Conservation (phyloP, 768 basidiomycete genomes). For the Gloeopeniophorella convolvens region DNA sequence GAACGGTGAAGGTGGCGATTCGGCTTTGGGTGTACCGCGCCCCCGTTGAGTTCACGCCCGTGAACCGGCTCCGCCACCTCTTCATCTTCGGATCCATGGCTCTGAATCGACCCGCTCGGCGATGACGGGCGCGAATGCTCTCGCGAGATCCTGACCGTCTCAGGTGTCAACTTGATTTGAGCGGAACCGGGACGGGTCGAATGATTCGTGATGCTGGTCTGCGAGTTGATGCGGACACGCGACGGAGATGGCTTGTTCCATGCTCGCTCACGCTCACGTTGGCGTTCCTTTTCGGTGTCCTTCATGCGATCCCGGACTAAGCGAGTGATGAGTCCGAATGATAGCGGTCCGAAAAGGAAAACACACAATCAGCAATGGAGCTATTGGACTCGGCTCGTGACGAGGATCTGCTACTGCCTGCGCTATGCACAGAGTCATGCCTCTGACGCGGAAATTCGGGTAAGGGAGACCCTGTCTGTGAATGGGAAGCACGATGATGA, state of each 20-base stretch:
- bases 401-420: conserved; percentile 13
- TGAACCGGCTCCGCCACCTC: conserved; percentile 1
- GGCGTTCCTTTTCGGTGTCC: conserved; percentile 27
- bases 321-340: neutral
- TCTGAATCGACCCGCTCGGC: conserved; percentile 14
- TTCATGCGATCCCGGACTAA: conserved; percentile 27
- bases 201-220: conserved; percentile 26
- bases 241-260: conserved; percentile 43
- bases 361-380: conserved; percentile 20
- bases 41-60: conserved; percentile 1
- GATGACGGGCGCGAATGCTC: conserved; percentile 12
- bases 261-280: conserved; percentile 40
- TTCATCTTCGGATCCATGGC: conserved; percentile 3
- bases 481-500: conserved; percentile 21
- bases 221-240: conserved; percentile 30
- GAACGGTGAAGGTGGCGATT: neutral
- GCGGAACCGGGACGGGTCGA: conserved; percentile 24
- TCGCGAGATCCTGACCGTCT: conserved; percentile 4
- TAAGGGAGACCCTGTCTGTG: conserved; percentile 17
- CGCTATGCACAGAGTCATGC: conserved; percentile 7
- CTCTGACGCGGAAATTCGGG: conserved; percentile 17
- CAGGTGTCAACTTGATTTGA: conserved; percentile 1
- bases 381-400: conserved; percentile 14
- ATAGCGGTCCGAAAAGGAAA: neutral
- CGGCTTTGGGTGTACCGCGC: neutral